Evolutionary conservation across 495 filamentous ascomycete species (phyloP).

Genomic region (Jackrogersella minutella): DNA sequence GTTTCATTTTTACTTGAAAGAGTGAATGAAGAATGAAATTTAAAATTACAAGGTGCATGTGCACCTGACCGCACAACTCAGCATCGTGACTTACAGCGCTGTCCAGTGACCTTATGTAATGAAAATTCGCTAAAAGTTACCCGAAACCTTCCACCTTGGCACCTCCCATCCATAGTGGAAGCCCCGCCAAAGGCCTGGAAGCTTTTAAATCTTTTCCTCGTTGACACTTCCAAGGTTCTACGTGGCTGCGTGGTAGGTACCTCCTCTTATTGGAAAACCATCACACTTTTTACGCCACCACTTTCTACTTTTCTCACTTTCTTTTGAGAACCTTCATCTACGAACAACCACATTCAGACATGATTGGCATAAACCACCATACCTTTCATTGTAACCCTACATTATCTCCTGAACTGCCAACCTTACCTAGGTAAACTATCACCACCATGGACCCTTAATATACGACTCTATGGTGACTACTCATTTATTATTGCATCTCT

Average conservation of each 20-base stretch:
- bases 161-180: no score
- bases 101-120: constrained; percentile 14
- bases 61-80: constrained; percentile 1
- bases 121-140: not conserved
- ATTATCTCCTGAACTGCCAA: constrained; percentile 19
- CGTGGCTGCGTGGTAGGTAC: no score
- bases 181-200: not conserved
- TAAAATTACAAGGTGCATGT: constrained; percentile 15
- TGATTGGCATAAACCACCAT: constrained; percentile 23
- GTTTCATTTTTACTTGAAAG: not conserved
- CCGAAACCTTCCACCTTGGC: no score
- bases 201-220: no score
- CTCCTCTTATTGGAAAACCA: no score
- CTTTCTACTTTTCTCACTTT: no score
- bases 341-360: constrained; percentile 8
- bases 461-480: constrained; percentile 11
- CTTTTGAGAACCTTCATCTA: constrained; percentile 4
- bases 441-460: constrained; percentile 27
- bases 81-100: no score
- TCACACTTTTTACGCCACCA: constrained; percentile 14
- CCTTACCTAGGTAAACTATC: constrained; percentile 23
- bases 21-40: not conserved
- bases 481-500: constrained; percentile 11
- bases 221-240: no score
- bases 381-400: constrained; percentile 30